A percentile compares a stretch with the other conserved stretches of the same genome.
phyloP scores from a whole-genome alignment of 176 grass and related monocot species.

The Guadua angustifolia region DNA sequence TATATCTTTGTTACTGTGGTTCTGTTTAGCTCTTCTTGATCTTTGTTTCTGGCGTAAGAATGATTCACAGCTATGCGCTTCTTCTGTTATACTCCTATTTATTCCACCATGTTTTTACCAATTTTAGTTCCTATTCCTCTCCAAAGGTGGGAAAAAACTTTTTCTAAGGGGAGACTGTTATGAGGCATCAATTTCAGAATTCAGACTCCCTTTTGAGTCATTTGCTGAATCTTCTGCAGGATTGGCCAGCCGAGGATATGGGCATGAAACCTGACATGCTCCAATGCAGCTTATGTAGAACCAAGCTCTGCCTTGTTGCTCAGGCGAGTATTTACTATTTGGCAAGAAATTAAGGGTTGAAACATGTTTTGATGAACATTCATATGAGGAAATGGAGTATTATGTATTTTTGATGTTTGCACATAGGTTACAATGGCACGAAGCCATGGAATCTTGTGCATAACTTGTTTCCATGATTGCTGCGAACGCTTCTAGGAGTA shows the following conservation, averaged over 20 bases:
- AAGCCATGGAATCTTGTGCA: neutral
- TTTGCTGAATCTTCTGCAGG: constrained; percentile 47
- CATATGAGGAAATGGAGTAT: neutral
- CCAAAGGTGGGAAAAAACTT: neutral
- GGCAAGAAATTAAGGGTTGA: neutral
- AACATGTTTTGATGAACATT: constrained; percentile 6
- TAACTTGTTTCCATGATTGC: neutral
- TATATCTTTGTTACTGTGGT: constrained; percentile 33
- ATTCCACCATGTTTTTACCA: neutral
- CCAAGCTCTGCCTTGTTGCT: constrained; percentile 68
- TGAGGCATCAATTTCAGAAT: neutral
- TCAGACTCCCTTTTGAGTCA: neutral
- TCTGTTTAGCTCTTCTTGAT: neutral
- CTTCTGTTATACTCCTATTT: neutral
- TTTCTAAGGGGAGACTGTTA: neutral
- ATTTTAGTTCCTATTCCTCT: neutral
- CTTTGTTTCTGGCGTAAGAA: neutral
- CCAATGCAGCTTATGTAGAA: constrained; percentile 66
- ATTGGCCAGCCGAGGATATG: constrained; percentile 64
- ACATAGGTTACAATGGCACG: neutral
- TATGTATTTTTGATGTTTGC: neutral
- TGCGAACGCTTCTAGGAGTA: neutral
- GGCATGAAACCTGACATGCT: constrained; percentile 48
- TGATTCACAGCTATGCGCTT: neutral
- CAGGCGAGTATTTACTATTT: constrained; percentile 58